A percentile compares a stretch with the other conserved stretches of the same genome.
These are phyloP conservation scores for Tausonia pullulans DNA, from an alignment of 1,284 basidiomycete genomes.

Conservation along the genomic window DNA sequence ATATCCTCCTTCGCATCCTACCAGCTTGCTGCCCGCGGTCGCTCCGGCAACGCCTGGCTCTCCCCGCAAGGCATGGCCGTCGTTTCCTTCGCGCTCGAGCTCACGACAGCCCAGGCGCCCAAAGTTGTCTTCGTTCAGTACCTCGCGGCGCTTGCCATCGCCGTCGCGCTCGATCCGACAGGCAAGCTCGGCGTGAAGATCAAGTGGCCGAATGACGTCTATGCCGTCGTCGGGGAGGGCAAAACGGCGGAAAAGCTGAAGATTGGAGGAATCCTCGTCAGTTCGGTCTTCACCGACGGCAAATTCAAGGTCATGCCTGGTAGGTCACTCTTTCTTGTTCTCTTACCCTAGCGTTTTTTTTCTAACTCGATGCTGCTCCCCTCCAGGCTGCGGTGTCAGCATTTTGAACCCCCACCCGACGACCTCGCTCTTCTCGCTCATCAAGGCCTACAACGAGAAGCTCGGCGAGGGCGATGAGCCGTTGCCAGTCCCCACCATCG, in stretches of 20 bases:
- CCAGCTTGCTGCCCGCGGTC: conserved; percentile 78
- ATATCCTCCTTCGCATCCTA: conserved; percentile 71
- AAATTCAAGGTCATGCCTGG: conserved; percentile 47
- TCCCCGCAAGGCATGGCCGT: conserved; percentile 82
- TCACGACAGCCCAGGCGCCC: conserved; percentile 47
- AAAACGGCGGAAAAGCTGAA: conserved; percentile 45
- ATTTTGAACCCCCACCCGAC: conserved; percentile 74
- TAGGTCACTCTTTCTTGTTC: background rate
- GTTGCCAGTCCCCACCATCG: conserved; percentile 49
- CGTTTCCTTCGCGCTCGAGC: conserved; percentile 66
- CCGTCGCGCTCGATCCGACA: conserved; percentile 48
- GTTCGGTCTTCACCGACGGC: conserved; percentile 65
- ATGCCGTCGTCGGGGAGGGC: conserved; percentile 48
- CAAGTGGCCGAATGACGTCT: conserved; percentile 98
- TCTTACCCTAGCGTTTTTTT: background rate
- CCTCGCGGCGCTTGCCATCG: conserved; percentile 78
- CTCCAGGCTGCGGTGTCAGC: conserved; percentile 77
- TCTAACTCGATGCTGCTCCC: background rate
- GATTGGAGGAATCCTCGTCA: conserved; percentile 83
- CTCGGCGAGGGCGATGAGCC: conserved; percentile 19
- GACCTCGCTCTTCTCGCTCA: conserved; percentile 64
- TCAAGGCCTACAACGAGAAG: conserved; percentile 24
- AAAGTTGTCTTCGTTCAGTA: conserved; percentile 94
- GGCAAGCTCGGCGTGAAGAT: conserved; percentile 55
- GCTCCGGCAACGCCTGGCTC: conserved; percentile 85